Evolutionary conservation across 257 asterid genomes (phyloP).

Genomic region (Ajuga chamaepitys): DNA sequence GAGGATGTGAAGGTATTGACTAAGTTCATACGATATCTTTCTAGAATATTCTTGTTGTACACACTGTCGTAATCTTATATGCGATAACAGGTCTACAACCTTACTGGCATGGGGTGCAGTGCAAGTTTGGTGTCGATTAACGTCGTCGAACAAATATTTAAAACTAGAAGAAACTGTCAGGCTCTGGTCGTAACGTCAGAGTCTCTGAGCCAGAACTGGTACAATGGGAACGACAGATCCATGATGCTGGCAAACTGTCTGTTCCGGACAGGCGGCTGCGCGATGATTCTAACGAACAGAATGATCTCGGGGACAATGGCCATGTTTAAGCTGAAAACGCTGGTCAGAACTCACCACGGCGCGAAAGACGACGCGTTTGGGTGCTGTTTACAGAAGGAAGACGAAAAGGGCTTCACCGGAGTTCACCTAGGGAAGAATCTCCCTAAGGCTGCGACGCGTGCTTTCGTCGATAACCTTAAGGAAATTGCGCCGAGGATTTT

Average conservation of each 20-base stretch:
- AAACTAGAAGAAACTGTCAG: slow-evolving; percentile 17
- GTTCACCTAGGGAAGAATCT: slow-evolving; percentile 48
- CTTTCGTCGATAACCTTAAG: slow-evolving; percentile 55
- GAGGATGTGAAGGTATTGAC: slow-evolving; percentile 60
- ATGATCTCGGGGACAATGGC: neutral
- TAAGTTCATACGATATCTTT: too few species aligned
- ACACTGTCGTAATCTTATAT: too few species aligned
- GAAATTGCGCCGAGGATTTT: slow-evolving; percentile 48
- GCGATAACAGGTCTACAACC: too few species aligned
- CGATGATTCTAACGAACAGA: slow-evolving; percentile 43
- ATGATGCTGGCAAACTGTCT: slow-evolving; percentile 76
- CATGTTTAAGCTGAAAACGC: slow-evolving; percentile 44
- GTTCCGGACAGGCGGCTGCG: slow-evolving; percentile 77
- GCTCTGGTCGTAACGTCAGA: slow-evolving; percentile 72
- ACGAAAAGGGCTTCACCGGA: slow-evolving; percentile 40
- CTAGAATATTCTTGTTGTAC: too few species aligned
- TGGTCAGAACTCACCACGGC: slow-evolving; percentile 67
- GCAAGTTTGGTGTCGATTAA: slow-evolving; percentile 58
- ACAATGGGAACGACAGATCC: slow-evolving; percentile 59
- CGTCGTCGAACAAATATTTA: slow-evolving; percentile 42
- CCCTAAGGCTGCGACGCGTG: slow-evolving; percentile 65
- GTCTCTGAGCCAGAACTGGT: slow-evolving; percentile 64
- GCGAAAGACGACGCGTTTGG: slow-evolving; percentile 44
- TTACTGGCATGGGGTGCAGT: slow-evolving; percentile 87
- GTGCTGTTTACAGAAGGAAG: slow-evolving; percentile 61